Evolutionary conservation across 768 basidiomycete genomes (phyloP).

Genomic region (Auricularia heimuer): DNA sequence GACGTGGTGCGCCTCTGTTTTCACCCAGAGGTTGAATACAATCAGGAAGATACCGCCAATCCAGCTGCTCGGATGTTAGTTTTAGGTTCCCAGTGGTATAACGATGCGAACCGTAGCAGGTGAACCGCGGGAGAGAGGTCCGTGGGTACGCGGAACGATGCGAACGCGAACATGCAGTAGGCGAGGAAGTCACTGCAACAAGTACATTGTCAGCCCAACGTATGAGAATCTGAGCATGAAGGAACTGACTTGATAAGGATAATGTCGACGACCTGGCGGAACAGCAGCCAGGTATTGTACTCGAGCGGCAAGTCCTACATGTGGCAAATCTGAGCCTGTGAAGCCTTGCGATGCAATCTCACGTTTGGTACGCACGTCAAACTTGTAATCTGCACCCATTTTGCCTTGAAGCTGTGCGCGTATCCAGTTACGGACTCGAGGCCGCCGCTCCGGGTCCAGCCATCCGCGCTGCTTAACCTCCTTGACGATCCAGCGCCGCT

Average conservation of each 20-base stretch:
- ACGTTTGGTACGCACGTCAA: slow-evolving; percentile 53
- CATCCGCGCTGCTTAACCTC: slow-evolving; percentile 72
- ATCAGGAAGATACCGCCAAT: slow-evolving; percentile 75
- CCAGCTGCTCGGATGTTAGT: slow-evolving; percentile 47
- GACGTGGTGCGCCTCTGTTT: slow-evolving; percentile 93
- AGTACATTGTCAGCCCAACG: slow-evolving; percentile 5
- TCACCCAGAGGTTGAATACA: slow-evolving; percentile 96
- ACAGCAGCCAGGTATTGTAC: slow-evolving; percentile 94
- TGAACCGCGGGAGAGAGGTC: slow-evolving; percentile 67
- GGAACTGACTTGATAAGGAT: slow-evolving; percentile 77
- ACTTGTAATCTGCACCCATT: slow-evolving; percentile 91
- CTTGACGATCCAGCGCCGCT: slow-evolving; percentile 86
- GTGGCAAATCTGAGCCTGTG: slow-evolving; percentile 2
- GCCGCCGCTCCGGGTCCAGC: slow-evolving; percentile 67
- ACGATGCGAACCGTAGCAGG: slow-evolving; percentile 53
- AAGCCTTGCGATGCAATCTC: slow-evolving; percentile 5
- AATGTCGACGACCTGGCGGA: slow-evolving; percentile 90
- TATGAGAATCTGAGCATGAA: neutral
- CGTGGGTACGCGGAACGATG: slow-evolving; percentile 80
- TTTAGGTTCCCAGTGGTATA: neutral
- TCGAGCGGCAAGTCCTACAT: slow-evolving; percentile 76
- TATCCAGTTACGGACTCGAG: slow-evolving; percentile 71
- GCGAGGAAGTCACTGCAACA: slow-evolving; percentile 76
- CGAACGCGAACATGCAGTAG: slow-evolving; percentile 91
- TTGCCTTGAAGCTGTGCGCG: slow-evolving; percentile 76